Base-by-base conservation (phyloP, 2,329 filamentous ascomycete genomes). In the Zymoseptoria crescenta region DNA sequence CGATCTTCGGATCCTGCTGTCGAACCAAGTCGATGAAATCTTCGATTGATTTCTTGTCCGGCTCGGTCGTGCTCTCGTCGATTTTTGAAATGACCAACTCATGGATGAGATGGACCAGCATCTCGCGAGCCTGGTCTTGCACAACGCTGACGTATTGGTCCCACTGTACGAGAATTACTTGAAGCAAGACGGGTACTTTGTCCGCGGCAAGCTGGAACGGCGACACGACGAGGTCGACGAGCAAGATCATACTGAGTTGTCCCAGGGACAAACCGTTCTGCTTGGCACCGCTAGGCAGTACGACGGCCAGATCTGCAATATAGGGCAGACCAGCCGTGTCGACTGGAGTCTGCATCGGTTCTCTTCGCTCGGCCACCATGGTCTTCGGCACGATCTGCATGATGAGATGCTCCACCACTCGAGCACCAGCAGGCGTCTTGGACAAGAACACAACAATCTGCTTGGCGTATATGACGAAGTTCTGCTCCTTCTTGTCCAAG, bases 401-500 rank as follows among this genome's bases (percentile, higher is more conserved):
- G 28, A 97, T 78, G 57, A 99, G 80, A 66, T 96, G 96, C 64
- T 99, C 94, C 9, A 99, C 87, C 2, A 99, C 92, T 69, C 96
- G 95, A 53, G 89, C 87, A 0, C 92, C 92, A 1, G 92, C 86
- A 71, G 75, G 88, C 69, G 83, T 96, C 64, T 90, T 94, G 0
- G 94, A 95, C 4, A 99, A 74, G 72, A 96, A 97, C 0, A 99
- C 95, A 16, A 97, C 91, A 56, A 99, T 94, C 73, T 99, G 94
- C 76, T 97, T 99, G 4, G 93, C 93, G 70, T 95, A 96, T 67
- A 96, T 91, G 57, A 99, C 93, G 73, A 96, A 99, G 68, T 96
- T 97, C 69, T 99, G 94, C 73, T 99, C 95, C 54, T 93, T 86
- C 30, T 93, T 86, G 69, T 99, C 94, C 9, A 99, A 78, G 67